These are phyloP conservation scores for Erythrophleum ivorense DNA, from an alignment of 331 rosid genomes.

Conservation along the genomic window DNA sequence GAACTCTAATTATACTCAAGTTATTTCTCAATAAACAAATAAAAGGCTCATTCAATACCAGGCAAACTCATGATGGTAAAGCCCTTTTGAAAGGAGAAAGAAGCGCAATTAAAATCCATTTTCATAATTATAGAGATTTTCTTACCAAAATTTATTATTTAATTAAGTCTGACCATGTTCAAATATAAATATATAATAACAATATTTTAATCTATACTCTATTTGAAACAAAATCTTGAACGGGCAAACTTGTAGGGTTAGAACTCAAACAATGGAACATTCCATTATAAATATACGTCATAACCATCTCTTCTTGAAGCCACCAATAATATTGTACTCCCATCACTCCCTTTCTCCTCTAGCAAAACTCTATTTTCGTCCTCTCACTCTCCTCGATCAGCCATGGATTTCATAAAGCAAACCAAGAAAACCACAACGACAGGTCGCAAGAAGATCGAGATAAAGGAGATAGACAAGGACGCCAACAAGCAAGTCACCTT, in stretches of 20 bases:
- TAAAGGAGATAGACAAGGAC: constrained; percentile 55
- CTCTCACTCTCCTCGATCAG: too few relatives aligned
- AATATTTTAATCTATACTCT: neutral
- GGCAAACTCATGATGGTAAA: neutral
- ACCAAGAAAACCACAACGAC: constrained; percentile 36
- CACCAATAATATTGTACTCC: too few relatives aligned
- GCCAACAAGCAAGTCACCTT: constrained; percentile 67
- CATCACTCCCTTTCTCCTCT: neutral
- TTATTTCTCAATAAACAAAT: neutral
- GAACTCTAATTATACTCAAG: neutral
- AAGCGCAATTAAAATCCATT: neutral
- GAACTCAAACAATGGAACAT: neutral
- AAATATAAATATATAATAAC: neutral
- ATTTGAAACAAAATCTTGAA: constrained; percentile 35
- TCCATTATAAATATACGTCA: constrained; percentile 19
- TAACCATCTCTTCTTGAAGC: neutral
- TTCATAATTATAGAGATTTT: neutral
- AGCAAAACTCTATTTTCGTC: neutral
- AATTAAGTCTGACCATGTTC: neutral
- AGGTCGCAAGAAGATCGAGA: constrained; percentile 71
- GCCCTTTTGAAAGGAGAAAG: constrained; percentile 5
- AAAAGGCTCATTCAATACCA: neutral
- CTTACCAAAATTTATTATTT: neutral
- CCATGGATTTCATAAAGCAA: constrained; percentile 21
- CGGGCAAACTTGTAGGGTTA: constrained; percentile 34